A percentile compares a stretch with the other conserved stretches of the same genome.
These are phyloP conservation scores for Picea abies DNA, from an alignment of 83 land plant genomes.

Conservation along the genomic window DNA sequence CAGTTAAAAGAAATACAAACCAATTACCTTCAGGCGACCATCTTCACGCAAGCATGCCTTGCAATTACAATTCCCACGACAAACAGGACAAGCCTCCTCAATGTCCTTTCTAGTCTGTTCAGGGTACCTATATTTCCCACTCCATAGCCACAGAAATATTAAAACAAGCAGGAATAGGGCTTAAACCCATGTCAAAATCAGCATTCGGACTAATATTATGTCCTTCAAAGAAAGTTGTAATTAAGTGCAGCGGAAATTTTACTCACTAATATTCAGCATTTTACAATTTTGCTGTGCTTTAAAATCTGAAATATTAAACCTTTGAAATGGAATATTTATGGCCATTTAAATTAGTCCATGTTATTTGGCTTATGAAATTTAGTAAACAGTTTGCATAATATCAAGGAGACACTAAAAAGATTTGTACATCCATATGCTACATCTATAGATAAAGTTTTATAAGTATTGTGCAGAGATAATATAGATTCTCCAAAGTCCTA, in stretches of 20 bases:
- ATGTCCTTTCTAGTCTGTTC: constrained; percentile 43
- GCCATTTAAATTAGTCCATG: not conserved
- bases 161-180: no score
- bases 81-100: constrained; percentile 63
- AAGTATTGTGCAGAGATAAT: not conserved
- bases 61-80: constrained; percentile 77
- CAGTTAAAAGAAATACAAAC: not conserved
- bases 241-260: no score
- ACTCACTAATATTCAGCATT: not conserved
- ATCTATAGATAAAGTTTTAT: not conserved
- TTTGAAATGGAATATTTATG: not conserved
- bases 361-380: not conserved
- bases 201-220: no score
- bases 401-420: not conserved
- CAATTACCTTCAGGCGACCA: constrained; percentile 8
- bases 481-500: no score
- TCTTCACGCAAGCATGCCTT: constrained; percentile 70
- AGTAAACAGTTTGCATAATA: not conserved
- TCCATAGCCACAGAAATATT: not conserved
- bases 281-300: not conserved
- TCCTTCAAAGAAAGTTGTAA: no score
- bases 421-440: no score
- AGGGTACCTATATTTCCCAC: constrained; percentile 67
- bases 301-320: not conserved
- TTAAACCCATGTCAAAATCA: no score